Conservation (phyloP, 352 stramenopile genomes). For the Phytophthora hibernalis region DNA sequence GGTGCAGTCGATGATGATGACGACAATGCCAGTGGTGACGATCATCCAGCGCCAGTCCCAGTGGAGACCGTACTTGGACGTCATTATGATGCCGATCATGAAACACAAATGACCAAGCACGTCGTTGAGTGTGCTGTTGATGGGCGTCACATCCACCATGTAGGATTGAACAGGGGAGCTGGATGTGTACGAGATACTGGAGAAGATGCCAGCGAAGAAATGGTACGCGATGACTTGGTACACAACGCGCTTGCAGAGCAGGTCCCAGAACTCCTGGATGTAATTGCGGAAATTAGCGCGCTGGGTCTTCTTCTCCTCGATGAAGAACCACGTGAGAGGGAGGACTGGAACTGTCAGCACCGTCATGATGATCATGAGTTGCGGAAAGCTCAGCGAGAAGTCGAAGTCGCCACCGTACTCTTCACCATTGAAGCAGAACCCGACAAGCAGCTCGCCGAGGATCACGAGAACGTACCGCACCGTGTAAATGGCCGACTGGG, state of each 20-base stretch:
- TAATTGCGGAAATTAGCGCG: constrained; percentile 24
- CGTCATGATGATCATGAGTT: constrained; percentile 25
- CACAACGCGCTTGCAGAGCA: constrained; percentile 19
- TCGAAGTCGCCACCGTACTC: no score
- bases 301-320: constrained; percentile 20
- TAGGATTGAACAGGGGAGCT: constrained; percentile 18
- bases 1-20: constrained; percentile 22
- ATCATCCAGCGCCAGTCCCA: constrained; percentile 29
- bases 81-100: constrained; percentile 30
- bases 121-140: constrained; percentile 25
- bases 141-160: constrained; percentile 22
- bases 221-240: constrained; percentile 27
- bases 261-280: constrained; percentile 20
- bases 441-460: constrained; percentile 15
- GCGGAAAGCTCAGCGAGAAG: constrained; percentile 3
- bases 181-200: constrained; percentile 18
- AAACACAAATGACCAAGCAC: constrained; percentile 21
- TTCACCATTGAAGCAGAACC: constrained; percentile 24
- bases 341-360: constrained; percentile 8
- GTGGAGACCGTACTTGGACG: constrained; percentile 30
- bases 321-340: constrained; percentile 23
- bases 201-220: constrained; percentile 29
- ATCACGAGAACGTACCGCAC: constrained; percentile 22
- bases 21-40: constrained; percentile 16
- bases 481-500: constrained; percentile 19